A percentile compares a stretch with the other conserved stretches of the same genome.
phyloP scores from a whole-genome alignment of 495 filamentous ascomycete genomes.

The Aspergillus mulundensis region DNA sequence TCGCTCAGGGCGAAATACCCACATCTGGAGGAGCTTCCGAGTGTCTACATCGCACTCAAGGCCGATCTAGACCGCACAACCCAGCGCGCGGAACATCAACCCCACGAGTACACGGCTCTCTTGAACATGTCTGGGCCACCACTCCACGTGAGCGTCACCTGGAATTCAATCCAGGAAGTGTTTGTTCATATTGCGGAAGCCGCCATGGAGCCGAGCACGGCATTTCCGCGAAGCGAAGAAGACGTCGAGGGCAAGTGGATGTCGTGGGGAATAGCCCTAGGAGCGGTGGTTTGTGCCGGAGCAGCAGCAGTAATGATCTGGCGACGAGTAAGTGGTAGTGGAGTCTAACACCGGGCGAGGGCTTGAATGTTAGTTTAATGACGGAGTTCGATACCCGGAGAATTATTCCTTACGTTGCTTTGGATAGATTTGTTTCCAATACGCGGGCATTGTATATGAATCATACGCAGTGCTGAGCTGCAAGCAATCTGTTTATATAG shows the following conservation, averaged over 20 bases:
- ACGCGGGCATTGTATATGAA: not conserved
- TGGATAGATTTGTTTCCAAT: constrained; percentile 5
- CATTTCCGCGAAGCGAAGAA: constrained; percentile 81
- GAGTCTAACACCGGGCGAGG: constrained; percentile 16
- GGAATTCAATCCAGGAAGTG: constrained; percentile 84
- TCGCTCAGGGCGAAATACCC: constrained; percentile 73
- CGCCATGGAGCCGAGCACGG: constrained; percentile 80
- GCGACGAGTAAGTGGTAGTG: constrained; percentile 48
- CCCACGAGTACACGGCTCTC: constrained; percentile 81
- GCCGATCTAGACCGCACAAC: constrained; percentile 92
- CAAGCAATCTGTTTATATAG: not conserved
- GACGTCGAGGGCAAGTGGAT: constrained; percentile 77
- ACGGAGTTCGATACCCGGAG: constrained; percentile 15
- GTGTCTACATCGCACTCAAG: constrained; percentile 88
- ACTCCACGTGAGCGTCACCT: constrained; percentile 88
- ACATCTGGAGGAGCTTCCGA: constrained; percentile 79
- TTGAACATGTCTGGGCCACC: constrained; percentile 74
- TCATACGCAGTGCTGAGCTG: not conserved
- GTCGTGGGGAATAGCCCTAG: constrained; percentile 78
- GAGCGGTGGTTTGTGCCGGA: constrained; percentile 73
- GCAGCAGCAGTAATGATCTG: constrained; percentile 78
- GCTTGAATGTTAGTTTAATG: not conserved
- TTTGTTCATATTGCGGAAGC: constrained; percentile 89
- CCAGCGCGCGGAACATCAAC: constrained; percentile 84
- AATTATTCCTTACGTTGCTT: not conserved